Base-by-base conservation (phyloP, 1,139 yeast species). In the Kodamaea ohmeri region DNA sequence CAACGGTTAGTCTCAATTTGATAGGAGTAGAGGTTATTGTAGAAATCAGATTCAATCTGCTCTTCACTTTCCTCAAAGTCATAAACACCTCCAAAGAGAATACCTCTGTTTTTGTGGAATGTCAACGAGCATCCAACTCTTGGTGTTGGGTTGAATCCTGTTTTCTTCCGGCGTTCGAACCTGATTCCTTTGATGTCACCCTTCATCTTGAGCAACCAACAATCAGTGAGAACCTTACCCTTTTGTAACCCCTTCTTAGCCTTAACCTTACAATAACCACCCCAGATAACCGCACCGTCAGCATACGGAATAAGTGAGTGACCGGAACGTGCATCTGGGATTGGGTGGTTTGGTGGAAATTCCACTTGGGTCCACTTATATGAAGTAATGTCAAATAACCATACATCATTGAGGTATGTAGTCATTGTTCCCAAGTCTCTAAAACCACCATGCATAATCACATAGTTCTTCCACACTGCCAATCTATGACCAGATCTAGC, bases 31-130 rank as follows among this genome's bases (percentile, higher is more conserved):
- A 92, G 63, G 45, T 81, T 81, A 55, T 90, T 89, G 65, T 76
- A 92, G 56, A 90, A 92, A 36, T 78, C 80, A 3, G 96, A 87
- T 33, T 85, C 94, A 47, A 92, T 66, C 37, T 85, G 78, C 58
- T 92, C 98, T 59, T 92, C 97, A 25, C 96, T 90, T 60, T 92
- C 98, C 49, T 89, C 96, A 44, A 76, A 85, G 61, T 92, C 98
- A 55, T 78, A 90, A 11, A 92, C 98, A 46, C 98, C 98, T 29
- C 97, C 98, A 65, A 90, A 92, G 56, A 90, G 56, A 12, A 92
- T 76, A 42, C 97, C 97, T 67, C 97, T 79, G 44, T 94, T 95
- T 52, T 89, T 86, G 61, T 92, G 97, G 53, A 75, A 74, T 3
- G 80, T 90, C 79, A 92, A 78, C 3, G 95, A 83, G 55, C 96